phyloP scores from a whole-genome alignment of 257 asterid species.

The Capsicum baccatum region DNA sequence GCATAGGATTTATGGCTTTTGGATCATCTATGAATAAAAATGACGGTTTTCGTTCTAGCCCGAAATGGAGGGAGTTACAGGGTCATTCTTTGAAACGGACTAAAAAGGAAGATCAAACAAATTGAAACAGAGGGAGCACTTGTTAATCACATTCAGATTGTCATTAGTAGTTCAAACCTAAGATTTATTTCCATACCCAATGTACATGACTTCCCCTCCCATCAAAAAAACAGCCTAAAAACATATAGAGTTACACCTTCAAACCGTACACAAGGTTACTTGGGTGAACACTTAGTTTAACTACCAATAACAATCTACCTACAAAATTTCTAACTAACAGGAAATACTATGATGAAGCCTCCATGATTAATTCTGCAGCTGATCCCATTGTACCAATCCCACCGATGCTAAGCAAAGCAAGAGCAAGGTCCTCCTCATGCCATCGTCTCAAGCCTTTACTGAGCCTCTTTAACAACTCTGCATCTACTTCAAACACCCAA shows the following conservation, averaged over 20 bases:
- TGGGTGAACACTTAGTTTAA: conserved; percentile 30
- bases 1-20: no score
- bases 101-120: no score
- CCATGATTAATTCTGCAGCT: conserved; percentile 75
- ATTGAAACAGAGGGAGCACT: no score
- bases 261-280: conserved; percentile 30
- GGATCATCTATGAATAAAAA: no score
- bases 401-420: conserved; percentile 77
- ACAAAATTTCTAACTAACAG: conserved; percentile 47
- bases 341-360: conserved; percentile 42
- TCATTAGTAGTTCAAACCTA: conserved; percentile 4
- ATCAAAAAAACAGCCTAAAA: conserved; percentile 18
- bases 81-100: no score
- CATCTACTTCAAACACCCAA: conserved; percentile 73
- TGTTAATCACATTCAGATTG: background rate
- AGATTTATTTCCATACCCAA: background rate
- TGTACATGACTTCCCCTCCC: conserved; percentile 26
- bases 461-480: conserved; percentile 63
- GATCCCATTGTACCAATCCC: conserved; percentile 81
- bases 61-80: no score
- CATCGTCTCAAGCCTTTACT: conserved; percentile 70
- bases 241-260: background rate
- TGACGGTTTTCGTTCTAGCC: no score
- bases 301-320: conserved; percentile 36
- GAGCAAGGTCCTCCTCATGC: conserved; percentile 84